These are phyloP conservation scores for Ramalina intermedia DNA, from an alignment of 495 filamentous ascomycete species.

Conservation along the genomic window DNA sequence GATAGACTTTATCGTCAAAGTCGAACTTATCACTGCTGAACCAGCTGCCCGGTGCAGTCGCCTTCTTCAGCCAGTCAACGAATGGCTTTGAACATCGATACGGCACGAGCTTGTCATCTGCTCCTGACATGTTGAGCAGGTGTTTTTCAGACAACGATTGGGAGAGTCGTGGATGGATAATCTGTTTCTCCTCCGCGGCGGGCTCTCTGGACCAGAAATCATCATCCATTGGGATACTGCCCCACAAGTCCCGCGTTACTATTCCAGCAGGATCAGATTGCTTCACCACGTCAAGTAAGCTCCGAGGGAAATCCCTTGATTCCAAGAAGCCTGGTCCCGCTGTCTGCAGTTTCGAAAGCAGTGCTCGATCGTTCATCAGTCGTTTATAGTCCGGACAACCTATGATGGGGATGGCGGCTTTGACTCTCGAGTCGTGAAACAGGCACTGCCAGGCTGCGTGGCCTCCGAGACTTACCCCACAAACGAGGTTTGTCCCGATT, in stretches of 20 bases:
- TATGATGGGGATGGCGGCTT: conserved; percentile 61
- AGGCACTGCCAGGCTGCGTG: conserved; percentile 78
- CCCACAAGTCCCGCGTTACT: conserved; percentile 17
- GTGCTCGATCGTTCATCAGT: conserved; percentile 65
- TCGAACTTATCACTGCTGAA: conserved; percentile 37
- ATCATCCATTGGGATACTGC: conserved; percentile 1
- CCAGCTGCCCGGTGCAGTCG: conserved; percentile 30
- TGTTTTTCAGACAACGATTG: conserved; percentile 52
- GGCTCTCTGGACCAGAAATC: conserved; percentile 17
- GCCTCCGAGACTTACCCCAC: conserved; percentile 77
- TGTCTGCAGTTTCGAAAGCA: conserved; percentile 51
- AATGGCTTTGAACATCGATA: conserved; percentile 56
- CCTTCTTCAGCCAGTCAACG: conserved; percentile 48
- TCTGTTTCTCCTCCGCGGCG: conserved; percentile 27
- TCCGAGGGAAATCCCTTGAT: conserved; percentile 55
- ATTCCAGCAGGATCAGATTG: conserved; percentile 57
- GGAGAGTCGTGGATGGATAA: conserved; percentile 26
- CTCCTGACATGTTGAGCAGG: conserved; percentile 65
- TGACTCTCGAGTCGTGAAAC: conserved; percentile 63
- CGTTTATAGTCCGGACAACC: conserved; percentile 80
- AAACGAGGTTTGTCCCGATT: conserved; percentile 57
- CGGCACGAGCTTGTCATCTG: conserved; percentile 71
- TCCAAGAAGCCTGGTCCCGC: conserved; percentile 49
- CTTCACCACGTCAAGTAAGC: conserved; percentile 45
- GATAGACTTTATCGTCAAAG: conserved; percentile 61